Evolutionary conservation across 2,329 filamentous ascomycete genomes (phyloP), one percentile per base, ranked within the genome.

Genomic region (Tolypocladium ophioglossoides): DNA sequence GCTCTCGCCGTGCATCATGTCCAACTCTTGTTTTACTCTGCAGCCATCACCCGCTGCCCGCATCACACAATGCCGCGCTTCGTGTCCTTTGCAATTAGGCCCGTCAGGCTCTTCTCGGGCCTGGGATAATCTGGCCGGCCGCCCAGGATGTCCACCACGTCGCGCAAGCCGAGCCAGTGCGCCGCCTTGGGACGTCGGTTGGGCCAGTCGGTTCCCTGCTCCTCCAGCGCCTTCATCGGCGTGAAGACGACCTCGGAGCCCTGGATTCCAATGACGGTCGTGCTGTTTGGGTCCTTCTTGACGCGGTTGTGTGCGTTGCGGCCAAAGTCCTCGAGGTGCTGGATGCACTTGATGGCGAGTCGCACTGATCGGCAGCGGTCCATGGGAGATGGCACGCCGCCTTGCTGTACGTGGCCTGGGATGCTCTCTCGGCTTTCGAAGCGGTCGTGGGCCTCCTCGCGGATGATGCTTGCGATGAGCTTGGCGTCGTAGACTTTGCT

Each of bases 381-480:
- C 91, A 99, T 97, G 8, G 94, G 85, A 3, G 89, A 95, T 0
- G 94, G 94, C 46, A 89, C 89, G 55, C 90, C 91, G 62, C 91
- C 91, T 74, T 96, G 92, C 72, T 96, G 91, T 60, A 95, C 91
- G 73, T 96, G 91, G 16, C 91, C 91, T 0, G 91, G 91, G 51
- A 95, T 92, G 61, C 89, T 91, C 67, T 94, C 87, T 57, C 92
- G 85, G 48, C 89, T 88, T 71, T 99, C 94, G 66, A 99, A 99
- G 18, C 91, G 85, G 59, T 91, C 91, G 62, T 89, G 86, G 10
- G 91, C 89, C 70, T 97, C 94, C 62, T 95, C 91, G 55, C 88
- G 88, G 73, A 99, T 96, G 72, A 97, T 96, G 66, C 92, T 87
- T 37, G 92, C 91, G 64, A 99, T 92, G 55, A 96, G 82, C 70